Conservation (phyloP, 495 filamentous ascomycete genomes). For the Choiromyces venosus region DNA sequence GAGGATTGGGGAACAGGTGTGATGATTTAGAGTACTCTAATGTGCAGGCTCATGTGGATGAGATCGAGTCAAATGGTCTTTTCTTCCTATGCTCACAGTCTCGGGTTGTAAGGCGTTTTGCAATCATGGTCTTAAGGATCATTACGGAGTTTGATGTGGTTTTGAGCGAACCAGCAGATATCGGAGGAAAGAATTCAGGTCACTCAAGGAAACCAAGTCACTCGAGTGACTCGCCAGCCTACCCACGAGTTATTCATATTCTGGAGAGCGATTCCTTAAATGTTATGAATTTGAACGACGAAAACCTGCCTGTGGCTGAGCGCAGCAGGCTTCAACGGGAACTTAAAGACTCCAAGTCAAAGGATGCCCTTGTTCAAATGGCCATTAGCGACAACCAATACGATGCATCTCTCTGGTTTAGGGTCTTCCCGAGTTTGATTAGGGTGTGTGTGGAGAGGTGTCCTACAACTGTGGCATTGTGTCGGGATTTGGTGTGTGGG, state of each 20-base stretch:
- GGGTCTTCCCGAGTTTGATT: constrained; percentile 93
- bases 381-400: constrained; percentile 94
- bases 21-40: constrained; percentile 80
- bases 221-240: constrained; percentile 39
- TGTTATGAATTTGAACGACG: constrained; percentile 88
- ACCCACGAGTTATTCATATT: constrained; percentile 72
- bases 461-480: constrained; percentile 80
- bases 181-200: constrained; percentile 50
- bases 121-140: constrained; percentile 82
- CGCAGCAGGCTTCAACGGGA: constrained; percentile 87
- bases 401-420: constrained; percentile 93
- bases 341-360: constrained; percentile 72
- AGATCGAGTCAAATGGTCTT: constrained; percentile 93
- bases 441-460: constrained; percentile 86
- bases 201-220: constrained; percentile 36
- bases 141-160: constrained; percentile 92
- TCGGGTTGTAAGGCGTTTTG: constrained; percentile 76
- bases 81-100: constrained; percentile 98
- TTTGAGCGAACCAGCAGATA: constrained; percentile 56
- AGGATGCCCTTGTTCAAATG: constrained; percentile 83
- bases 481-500: constrained; percentile 84
- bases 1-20: constrained; percentile 52
- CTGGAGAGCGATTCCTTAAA: constrained; percentile 82
- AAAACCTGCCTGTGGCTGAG: constrained; percentile 85
- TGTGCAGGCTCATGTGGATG: constrained; percentile 86